Evolutionary conservation across 352 stramenopile species (phyloP), one percentile per base, ranked within the genome.

Genomic region (Globisporangium middletonii): DNA sequence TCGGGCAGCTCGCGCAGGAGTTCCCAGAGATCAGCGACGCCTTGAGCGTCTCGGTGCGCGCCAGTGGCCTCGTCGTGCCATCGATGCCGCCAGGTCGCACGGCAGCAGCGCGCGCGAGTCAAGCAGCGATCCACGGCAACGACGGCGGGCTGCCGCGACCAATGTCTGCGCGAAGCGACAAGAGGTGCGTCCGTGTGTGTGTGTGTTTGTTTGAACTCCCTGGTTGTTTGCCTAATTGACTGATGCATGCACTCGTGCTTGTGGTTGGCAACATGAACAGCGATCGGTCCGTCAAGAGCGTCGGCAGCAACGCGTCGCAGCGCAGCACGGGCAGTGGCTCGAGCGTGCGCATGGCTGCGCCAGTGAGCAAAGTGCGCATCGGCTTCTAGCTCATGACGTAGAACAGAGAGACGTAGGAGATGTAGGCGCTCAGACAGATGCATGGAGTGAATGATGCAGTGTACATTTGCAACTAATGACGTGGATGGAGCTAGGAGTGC

Each of bases 21-120:
- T 98, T 97, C 63, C 88, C 92, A 4, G 92, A 98, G 71, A 89
- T 98, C 54, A 79, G 83, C 50, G 89, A 97, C 52, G 48, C 71
- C 18, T 65, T 98, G 26, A 73, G 79, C 7, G 65, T 64, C 19
- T 74, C 78, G 9, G 77, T 98, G 44, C 73, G 84, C 33, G 83
- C 82, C 8, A 75, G 75, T 26, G 85, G 88, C 16, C 75, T 98
- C 53, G 73, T 81, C 57, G 84, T 97, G 57, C 88, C 88, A 5
- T 55, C 72, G 3, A 79, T 86, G 51, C 83, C 86, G 18, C 85
- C 88, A 2, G 72, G 81, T 30, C 81, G 78, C 53, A 82, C 77
- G 11, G 72, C 79, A 1, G 74, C 74, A 13, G 73, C 78, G 15
- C 69, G 75, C 51, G 71, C 68, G 12, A 68, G 63, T 26, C 70